Evolutionary conservation across 768 basidiomycete species (phyloP), one percentile per base, ranked within the genome.

Genomic region (Terana coerulea): DNA sequence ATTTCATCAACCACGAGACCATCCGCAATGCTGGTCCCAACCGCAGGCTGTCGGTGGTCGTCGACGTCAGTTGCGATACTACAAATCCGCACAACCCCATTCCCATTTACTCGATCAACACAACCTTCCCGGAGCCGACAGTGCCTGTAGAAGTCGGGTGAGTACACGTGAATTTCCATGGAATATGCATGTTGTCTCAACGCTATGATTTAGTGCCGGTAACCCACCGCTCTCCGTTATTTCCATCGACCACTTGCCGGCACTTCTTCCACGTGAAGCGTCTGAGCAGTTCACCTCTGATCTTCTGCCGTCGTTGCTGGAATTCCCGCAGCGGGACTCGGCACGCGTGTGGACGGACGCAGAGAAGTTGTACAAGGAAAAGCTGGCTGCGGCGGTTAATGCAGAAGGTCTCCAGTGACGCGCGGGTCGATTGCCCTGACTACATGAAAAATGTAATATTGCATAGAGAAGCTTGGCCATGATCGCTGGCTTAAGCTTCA

Each of bases 21-120:
- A 86, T 97, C 57, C 69, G 69, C n/a, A 75, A 76, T 19, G 90
- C 88, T 11, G 92, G 94, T 22, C 69, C 73, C 49, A 60, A 70
- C 15, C 77, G 97, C 53, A 75, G 77, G 51, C 69, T 99, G 53
- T 75, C 81, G 21, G 84, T 95, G 25, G 83, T 98, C 41, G 97
- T 98, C 22, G 97, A 99, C 61, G 97, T 99, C 61, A 95, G 92
- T 67, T 99, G 97, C 74, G 97, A 99, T 68, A 98, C 95, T 21
- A 98, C 94, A 48, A 99, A 99, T 69, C 95, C 97, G 14, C 88
- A 87, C 79, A 99, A 98, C 69, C 97, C 97, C 1, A 88, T 98
- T 59, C 97, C 97, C 8, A 86, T 99, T 54, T 99, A 99, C 72
- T 75, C 64, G 49, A 79, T 94, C 72, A 98, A 97, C 72, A 98